Conservation (phyloP, 495 filamentous ascomycete species). For the Penicillium silybi region DNA sequence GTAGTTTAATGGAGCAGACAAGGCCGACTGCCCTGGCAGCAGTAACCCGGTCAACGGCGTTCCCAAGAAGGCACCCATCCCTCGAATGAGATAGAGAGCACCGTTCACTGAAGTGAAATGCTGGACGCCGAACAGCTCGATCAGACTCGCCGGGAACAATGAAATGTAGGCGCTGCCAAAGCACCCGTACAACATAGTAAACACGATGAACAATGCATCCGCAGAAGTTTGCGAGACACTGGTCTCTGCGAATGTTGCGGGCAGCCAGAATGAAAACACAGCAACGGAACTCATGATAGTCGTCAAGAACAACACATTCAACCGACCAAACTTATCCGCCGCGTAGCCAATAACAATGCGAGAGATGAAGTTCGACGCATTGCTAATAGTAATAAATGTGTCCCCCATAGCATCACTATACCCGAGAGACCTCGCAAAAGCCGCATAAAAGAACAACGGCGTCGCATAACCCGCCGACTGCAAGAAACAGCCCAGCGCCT, state of each 20-base stretch:
- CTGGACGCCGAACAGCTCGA: conserved; percentile 56
- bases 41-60: conserved; percentile 43
- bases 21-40: conserved; percentile 23
- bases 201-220: conserved; percentile 46
- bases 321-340: conserved; percentile 45
- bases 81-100: conserved; percentile 54
- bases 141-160: conserved; percentile 40
- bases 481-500: conserved; percentile 38
- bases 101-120: conserved; percentile 57
- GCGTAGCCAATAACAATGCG: conserved; percentile 48
- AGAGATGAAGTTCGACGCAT: conserved; percentile 51
- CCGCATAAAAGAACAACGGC: conserved; percentile 42
- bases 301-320: conserved; percentile 51
- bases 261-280: conserved; percentile 52
- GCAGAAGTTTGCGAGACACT: conserved; percentile 16
- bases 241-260: conserved; percentile 23
- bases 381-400: conserved; percentile 51
- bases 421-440: conserved; percentile 39
- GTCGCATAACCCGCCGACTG: conserved; percentile 43
- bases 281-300: conserved; percentile 40
- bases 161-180: conserved; percentile 44
- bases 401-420: conserved; percentile 33
- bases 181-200: conserved; percentile 50
- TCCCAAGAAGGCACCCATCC: conserved; percentile 51
- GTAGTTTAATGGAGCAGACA: conserved; percentile 21